A percentile compares a stretch with the other conserved stretches of the same genome.
Conservation (phyloP, 2,329 filamentous ascomycete genomes). For the Clarireedia homoeocarpa region DNA sequence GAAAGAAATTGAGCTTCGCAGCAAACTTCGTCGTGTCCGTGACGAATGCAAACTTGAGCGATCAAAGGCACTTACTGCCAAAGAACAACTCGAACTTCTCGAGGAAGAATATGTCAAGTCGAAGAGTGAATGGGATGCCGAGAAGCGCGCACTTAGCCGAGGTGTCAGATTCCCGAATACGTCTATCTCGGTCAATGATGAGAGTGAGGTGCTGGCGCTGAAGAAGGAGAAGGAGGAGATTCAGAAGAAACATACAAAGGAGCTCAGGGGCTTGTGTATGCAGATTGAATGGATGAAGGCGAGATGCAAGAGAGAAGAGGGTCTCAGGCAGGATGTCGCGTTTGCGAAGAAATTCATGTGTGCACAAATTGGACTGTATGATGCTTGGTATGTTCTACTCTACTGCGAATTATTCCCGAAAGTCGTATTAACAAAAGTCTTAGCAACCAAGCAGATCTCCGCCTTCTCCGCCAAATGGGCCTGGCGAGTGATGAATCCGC, state of each 20-base stretch:
- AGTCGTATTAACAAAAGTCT: neutral
- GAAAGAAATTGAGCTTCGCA: slow-evolving; percentile 52
- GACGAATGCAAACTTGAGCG: slow-evolving; percentile 48
- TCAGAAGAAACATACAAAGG: slow-evolving; percentile 62
- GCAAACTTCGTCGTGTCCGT: slow-evolving; percentile 62
- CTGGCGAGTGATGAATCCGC: slow-evolving; percentile 34
- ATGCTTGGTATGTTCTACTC: slow-evolving; percentile 68
- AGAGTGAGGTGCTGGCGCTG: slow-evolving; percentile 32
- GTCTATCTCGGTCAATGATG: slow-evolving; percentile 31
- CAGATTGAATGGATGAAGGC: slow-evolving; percentile 90
- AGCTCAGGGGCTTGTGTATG: slow-evolving; percentile 74
- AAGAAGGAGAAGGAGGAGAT: slow-evolving; percentile 29
- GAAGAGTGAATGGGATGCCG: slow-evolving; percentile 38
- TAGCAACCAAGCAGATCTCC: slow-evolving; percentile 88
- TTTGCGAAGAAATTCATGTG: slow-evolving; percentile 82
- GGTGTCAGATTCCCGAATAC: slow-evolving; percentile 34
- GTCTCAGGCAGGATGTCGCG: slow-evolving; percentile 70
- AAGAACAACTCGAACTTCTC: slow-evolving; percentile 22
- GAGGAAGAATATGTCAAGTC: slow-evolving; percentile 33
- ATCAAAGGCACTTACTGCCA: slow-evolving; percentile 16
- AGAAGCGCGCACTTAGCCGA: slow-evolving; percentile 34
- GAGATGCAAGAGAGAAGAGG: slow-evolving; percentile 70
- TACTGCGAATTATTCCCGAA: neutral
- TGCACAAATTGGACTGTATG: slow-evolving; percentile 72
- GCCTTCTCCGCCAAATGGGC: slow-evolving; percentile 77